Base-by-base conservation (phyloP, 2,329 filamentous ascomycete species). In the Botrytis fragariae region DNA sequence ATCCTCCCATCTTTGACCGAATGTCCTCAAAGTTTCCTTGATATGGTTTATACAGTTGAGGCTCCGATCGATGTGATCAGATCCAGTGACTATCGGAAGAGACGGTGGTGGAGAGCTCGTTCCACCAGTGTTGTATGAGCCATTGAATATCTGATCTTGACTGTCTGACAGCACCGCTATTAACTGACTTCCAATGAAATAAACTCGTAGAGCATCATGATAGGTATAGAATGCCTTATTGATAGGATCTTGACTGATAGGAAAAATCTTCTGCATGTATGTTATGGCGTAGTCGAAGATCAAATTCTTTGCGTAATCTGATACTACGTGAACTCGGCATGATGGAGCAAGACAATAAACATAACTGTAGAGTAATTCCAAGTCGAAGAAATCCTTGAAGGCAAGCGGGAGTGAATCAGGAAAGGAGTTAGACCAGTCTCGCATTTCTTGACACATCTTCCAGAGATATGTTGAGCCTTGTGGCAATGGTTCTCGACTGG, bases 291-390 rank as follows among this genome's bases (percentile, higher is more conserved):
- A 91, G 80, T 97, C 94, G 81, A 97, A 97, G 59, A 97, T 93
- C 37, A 97, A 85, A 44, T 90, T 86, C 75, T 94, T 92, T 54
- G 91, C 92, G 80, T 95, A 94, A 63, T 93, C 88, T 5, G 90
- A 91, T 68, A 95, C 90, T 35, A 88, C 85, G 0, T 93, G 92
- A 5, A 92, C 90, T 63, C 92, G 87, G 1, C 90, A 89, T 51
- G 92, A 95, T 0, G 94, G 93, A 0, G 94, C 94, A 12, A 98
- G 87, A 73, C 95, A 93, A 81, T 98, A 94, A 37, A 97, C 92
- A 78, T 94, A 96, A 79, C 93, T 97, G 84, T 97, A 98, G 64
- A 95, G 88, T 60, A 97, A 83, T 80, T 99, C 96, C 25, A 97
- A 88, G 75, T 96, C 92, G 79, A 98, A 97, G 76, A 95, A 89